Base-by-base conservation (phyloP, 768 basidiomycete species). In the Podaxis sp. region DNA sequence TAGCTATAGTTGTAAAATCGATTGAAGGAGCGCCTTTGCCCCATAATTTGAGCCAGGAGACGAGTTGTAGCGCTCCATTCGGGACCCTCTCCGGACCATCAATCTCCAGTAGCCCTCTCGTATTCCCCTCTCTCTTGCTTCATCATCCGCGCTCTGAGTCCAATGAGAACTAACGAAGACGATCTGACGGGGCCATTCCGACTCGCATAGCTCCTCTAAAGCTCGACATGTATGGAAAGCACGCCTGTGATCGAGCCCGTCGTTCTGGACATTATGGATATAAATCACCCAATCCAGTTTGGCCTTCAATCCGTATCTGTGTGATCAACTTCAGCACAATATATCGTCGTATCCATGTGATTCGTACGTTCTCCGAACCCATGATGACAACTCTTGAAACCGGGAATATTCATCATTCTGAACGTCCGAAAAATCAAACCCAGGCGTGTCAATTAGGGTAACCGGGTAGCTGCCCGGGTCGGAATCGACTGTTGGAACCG, bases 361-460 rank as follows among this genome's bases (percentile, higher is more conserved):
- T 17, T 15, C 43, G n/a, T 13, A 57, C 57, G 6, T 2, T 33
- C 19, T 46, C 41, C 46, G 47, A 4, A 49, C 3, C 57, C 57
- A 57, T 1, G 13, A 19, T 12, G 29, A 24, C 25, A 57, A 33
- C 9, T 13, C 15, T 24, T 25, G 15, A 15, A 57, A 57, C 2
- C 13, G 27, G 12, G 19, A 22, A 5, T 36, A 19, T 19, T 57
- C 57, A 19, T 57, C 29, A 36, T 57, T 57, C 11, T 8, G 17
- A 3, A 0, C 22, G n/a, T 46, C 43, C n/a, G 43, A 25, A n/a
- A 33, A 57, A 47, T 57, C 57, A 29, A 57, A 57, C 1, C 57
- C 57, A 47, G 57, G 57, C 3, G 57, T 57, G 41, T 57, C 57
- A 47, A 57, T 57, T 43, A 57, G 33, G 36, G 56, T 57, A 17